phyloP scores from a whole-genome alignment of 805 yeast species.

The Wickerhamomyces bovis region DNA sequence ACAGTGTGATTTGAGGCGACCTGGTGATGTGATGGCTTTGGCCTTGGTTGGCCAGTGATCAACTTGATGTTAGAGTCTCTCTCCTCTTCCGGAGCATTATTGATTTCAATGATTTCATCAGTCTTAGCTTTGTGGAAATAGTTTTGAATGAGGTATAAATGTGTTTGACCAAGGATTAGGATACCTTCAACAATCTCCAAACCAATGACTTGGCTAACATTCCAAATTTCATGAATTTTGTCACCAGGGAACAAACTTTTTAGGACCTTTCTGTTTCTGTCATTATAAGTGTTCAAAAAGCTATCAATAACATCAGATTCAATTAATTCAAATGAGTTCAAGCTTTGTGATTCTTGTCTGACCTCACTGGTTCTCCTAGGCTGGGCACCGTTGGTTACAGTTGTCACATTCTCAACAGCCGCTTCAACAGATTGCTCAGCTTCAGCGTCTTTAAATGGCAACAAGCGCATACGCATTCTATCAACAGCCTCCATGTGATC shows the following conservation, averaged over 20 bases:
- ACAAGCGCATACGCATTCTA: constrained; percentile 57
- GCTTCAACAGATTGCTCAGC: constrained; percentile 39
- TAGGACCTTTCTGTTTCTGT: constrained; percentile 68
- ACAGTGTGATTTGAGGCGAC: constrained; percentile 37
- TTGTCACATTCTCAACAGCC: constrained; percentile 27
- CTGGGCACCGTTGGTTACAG: not conserved
- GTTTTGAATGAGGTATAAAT: constrained; percentile 63
- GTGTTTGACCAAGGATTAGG: constrained; percentile 58
- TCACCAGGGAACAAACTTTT: constrained; percentile 67
- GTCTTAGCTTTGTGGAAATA: constrained; percentile 50
- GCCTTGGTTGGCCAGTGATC: constrained; percentile 44
- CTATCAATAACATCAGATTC: constrained; percentile 35
- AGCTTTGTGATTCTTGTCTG: constrained; percentile 18
- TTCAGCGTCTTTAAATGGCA: constrained; percentile 45
- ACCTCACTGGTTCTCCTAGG: not conserved
- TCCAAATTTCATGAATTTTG: constrained; percentile 64
- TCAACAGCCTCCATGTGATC: constrained; percentile 68
- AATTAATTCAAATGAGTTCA: constrained; percentile 38
- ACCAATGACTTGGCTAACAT: constrained; percentile 70
- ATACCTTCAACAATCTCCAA: constrained; percentile 73
- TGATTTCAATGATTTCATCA: constrained; percentile 56
- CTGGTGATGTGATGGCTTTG: constrained; percentile 12
- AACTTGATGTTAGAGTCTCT: constrained; percentile 67
- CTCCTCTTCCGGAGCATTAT: constrained; percentile 54
- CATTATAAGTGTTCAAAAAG: constrained; percentile 38